These are phyloP conservation scores for Saturnispora sanitii DNA, from an alignment of 805 yeast species.

Conservation along the genomic window DNA sequence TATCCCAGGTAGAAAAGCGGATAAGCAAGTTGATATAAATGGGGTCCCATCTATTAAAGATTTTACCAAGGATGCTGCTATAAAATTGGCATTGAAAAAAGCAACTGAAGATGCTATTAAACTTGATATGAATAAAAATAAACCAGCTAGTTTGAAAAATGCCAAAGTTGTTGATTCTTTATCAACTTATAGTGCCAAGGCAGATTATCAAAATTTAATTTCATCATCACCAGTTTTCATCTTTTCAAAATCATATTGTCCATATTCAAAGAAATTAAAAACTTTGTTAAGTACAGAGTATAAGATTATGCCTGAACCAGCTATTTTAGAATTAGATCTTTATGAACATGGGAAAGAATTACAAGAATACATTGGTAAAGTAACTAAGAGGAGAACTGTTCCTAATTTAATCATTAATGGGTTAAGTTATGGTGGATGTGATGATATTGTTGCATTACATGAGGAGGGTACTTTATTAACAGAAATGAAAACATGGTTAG, in stretches of 20 bases:
- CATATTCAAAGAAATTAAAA: slow-evolving; percentile 67
- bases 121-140: slow-evolving; percentile 10
- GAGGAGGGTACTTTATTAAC: slow-evolving; percentile 42
- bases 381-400: slow-evolving; percentile 77
- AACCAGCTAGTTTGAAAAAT: slow-evolving; percentile 6
- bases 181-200: slow-evolving; percentile 31
- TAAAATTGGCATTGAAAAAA: slow-evolving; percentile 2
- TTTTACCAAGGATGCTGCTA: not conserved
- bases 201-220: slow-evolving; percentile 48
- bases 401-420: slow-evolving; percentile 80
- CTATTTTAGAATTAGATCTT: slow-evolving; percentile 71
- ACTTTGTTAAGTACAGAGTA: slow-evolving; percentile 52
- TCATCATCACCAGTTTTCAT: slow-evolving; percentile 55
- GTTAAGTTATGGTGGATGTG: slow-evolving; percentile 77
- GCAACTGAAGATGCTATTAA: not conserved
- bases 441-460: slow-evolving; percentile 63
- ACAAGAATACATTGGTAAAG: slow-evolving; percentile 57
- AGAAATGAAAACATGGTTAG: slow-evolving; percentile 48
- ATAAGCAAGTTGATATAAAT: not conserved
- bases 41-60: not conserved
- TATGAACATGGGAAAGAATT: slow-evolving; percentile 68
- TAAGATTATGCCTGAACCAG: slow-evolving; percentile 60
- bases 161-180: not conserved
- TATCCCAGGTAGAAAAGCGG: not conserved
- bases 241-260: slow-evolving; percentile 58